phyloP scores from a whole-genome alignment of 2,329 filamentous ascomycete genomes.

The Colletotrichum caudatum region DNA sequence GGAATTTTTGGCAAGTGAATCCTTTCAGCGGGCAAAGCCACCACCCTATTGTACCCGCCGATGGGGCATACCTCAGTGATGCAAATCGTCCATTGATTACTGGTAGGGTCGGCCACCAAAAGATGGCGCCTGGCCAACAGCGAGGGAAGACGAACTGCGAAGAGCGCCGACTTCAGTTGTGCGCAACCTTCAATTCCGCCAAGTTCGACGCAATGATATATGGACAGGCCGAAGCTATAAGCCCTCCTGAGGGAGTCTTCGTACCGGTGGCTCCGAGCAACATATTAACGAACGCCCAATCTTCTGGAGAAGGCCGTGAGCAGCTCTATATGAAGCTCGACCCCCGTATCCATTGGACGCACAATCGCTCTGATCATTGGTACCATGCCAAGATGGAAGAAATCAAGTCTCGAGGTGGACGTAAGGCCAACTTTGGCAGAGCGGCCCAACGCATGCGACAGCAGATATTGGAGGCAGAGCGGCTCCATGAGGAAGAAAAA shows the following conservation, averaged over 20 bases:
- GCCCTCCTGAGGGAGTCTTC: constrained; percentile 33
- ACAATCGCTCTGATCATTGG: constrained; percentile 60
- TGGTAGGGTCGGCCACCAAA: neutral
- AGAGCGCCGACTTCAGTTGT: constrained; percentile 27
- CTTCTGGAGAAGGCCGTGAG: constrained; percentile 44
- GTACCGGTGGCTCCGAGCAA: neutral
- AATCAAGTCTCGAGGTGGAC: constrained; percentile 60
- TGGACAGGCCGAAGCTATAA: constrained; percentile 34
- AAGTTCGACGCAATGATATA: constrained; percentile 43
- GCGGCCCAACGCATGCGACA: constrained; percentile 54
- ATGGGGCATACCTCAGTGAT: neutral
- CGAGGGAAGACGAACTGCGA: constrained; percentile 17
- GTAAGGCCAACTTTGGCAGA: constrained; percentile 65
- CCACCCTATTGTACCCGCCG: neutral
- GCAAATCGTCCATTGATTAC: neutral
- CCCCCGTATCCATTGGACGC: constrained; percentile 62
- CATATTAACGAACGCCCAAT: constrained; percentile 18
- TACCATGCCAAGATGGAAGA: constrained; percentile 61
- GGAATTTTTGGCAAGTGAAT: neutral
- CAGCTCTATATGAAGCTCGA: constrained; percentile 61
- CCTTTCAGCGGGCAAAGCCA: neutral
- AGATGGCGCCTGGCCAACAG: neutral
- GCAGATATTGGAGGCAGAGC: constrained; percentile 45
- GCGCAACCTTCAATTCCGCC: constrained; percentile 34
- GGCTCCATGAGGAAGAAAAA: constrained; percentile 5